Evolutionary conservation across 306 rosid species (phyloP).

Genomic region (Dalbergia oliveri): DNA sequence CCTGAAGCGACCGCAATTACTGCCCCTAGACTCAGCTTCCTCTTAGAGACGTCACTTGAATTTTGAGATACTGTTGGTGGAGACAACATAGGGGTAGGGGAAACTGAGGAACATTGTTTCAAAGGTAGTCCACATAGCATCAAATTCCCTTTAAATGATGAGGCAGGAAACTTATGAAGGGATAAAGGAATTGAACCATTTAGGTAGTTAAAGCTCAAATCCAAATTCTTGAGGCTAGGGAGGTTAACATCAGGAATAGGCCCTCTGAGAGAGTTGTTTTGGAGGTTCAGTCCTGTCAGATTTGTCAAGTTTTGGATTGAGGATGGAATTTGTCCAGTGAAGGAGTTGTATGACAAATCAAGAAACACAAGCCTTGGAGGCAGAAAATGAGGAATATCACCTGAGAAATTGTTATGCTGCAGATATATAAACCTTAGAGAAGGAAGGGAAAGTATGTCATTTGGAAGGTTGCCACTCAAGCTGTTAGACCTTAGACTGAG

Average conservation of each 20-base stretch:
- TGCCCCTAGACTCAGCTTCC: slow-evolving; percentile 55
- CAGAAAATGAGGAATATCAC: slow-evolving; percentile 64
- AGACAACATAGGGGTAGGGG: slow-evolving; percentile 48
- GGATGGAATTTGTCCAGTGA: slow-evolving; percentile 72
- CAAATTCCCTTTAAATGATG: slow-evolving; percentile 74
- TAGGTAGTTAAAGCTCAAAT: slow-evolving; percentile 79
- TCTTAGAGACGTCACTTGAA: slow-evolving; percentile 53
- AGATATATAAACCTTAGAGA: slow-evolving; percentile 68
- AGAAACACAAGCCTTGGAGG: slow-evolving; percentile 63
- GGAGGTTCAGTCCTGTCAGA: slow-evolving; percentile 65
- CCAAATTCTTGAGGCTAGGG: slow-evolving; percentile 62
- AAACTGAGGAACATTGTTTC: slow-evolving; percentile 55
- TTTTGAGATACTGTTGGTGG: slow-evolving; percentile 43
- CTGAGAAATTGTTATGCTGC: slow-evolving; percentile 74
- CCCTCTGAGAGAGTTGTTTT: slow-evolving; percentile 76
- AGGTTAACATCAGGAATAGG: slow-evolving; percentile 68
- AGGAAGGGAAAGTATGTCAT: slow-evolving; percentile 73
- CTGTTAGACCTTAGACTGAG: slow-evolving; percentile 85
- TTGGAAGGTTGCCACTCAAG: slow-evolving; percentile 74
- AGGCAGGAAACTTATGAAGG: slow-evolving; percentile 63
- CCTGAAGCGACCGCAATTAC: slow-evolving; percentile 66
- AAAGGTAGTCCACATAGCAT: slow-evolving; percentile 81
- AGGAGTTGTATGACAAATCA: slow-evolving; percentile 80
- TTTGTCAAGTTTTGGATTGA: slow-evolving; percentile 57
- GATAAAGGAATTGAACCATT: slow-evolving; percentile 76